Evolutionary conservation across 306 rosid species (phyloP).

Genomic region (Quercus ilex): DNA sequence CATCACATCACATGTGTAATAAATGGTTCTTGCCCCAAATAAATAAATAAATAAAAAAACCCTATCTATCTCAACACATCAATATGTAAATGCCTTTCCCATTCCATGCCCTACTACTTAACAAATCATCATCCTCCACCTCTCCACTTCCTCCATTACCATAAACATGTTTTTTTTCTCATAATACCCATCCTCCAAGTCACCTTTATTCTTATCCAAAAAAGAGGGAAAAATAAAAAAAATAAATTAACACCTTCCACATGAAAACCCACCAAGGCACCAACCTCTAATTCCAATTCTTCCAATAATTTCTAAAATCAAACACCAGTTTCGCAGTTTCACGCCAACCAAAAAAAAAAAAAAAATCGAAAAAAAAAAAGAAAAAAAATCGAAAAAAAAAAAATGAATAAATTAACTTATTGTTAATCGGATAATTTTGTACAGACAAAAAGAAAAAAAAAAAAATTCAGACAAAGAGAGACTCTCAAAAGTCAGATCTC

Average conservation of each 20-base stretch:
- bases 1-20: slow-evolving; percentile 28
- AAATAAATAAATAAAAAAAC: too few species aligned
- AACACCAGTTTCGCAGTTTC: background rate
- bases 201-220: background rate
- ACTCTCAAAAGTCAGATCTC: slow-evolving; percentile 23
- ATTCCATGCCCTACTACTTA: background rate
- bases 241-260: background rate
- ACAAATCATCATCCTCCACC: background rate
- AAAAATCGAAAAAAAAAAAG: background rate
- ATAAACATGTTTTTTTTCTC: background rate
- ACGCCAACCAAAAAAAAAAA: background rate
- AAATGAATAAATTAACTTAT: slow-evolving; percentile 9
- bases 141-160: background rate
- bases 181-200: background rate
- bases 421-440: slow-evolving; percentile 31
- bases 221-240: too few species aligned
- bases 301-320: background rate
- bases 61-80: too few species aligned
- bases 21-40: slow-evolving; percentile 27
- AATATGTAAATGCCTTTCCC: too few species aligned
- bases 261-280: background rate
- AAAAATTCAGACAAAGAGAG: slow-evolving; percentile 24
- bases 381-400: background rate
- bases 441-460: slow-evolving; percentile 14
- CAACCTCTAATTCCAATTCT: background rate